Conservation (phyloP, 225 moss, liverwort and hornwort genomes). For the Pseudoscleropodium purum region DNA sequence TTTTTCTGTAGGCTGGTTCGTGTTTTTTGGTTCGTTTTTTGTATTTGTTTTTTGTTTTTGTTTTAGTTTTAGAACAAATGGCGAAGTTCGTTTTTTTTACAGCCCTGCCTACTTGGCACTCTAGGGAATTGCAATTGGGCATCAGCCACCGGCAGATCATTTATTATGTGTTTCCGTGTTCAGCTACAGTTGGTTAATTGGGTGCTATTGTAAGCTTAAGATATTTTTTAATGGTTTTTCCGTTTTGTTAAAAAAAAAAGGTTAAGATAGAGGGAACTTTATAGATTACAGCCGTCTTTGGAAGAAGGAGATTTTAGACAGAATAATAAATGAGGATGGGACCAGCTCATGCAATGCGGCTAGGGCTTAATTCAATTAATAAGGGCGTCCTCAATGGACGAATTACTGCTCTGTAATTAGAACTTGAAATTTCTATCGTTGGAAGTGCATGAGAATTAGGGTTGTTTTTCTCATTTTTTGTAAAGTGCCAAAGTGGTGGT, state of each 20-base stretch:
- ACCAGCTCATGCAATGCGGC: background rate
- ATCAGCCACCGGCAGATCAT: background rate
- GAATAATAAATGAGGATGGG: background rate
- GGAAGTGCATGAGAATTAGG: no score
- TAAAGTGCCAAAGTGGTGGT: no score
- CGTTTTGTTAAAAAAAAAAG: no score
- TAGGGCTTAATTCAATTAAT: no score
- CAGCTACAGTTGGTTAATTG: background rate
- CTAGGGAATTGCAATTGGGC: no score
- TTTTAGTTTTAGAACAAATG: no score
- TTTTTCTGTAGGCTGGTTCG: no score
- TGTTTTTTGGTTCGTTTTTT: no score
- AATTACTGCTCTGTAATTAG: background rate
- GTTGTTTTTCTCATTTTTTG: no score
- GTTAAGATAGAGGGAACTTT: background rate
- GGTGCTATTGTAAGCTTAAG: background rate
- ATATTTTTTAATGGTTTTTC: no score
- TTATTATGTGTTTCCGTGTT: background rate
- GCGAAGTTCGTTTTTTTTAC: no score
- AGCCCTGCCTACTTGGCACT: background rate
- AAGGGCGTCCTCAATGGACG: background rate
- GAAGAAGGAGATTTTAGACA: background rate
- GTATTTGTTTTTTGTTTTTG: no score
- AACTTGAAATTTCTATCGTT: background rate
- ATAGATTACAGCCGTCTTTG: background rate